Conservation (phyloP, 306 rosid genomes). For the Pyrus bretschneideri region DNA sequence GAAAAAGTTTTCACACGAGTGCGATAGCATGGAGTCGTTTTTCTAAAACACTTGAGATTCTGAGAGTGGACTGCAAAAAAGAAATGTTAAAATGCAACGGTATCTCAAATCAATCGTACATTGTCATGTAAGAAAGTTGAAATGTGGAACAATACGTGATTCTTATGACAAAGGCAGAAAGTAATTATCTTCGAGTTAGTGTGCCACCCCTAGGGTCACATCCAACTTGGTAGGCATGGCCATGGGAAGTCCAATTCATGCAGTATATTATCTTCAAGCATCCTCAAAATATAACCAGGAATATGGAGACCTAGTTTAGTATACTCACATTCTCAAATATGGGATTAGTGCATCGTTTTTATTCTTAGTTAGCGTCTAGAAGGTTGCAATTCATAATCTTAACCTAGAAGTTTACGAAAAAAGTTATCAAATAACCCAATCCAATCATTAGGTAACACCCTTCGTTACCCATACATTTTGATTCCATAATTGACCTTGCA, state of each 20-base stretch:
- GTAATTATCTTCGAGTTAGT: not conserved
- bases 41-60: too few relatives aligned
- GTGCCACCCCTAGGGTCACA: not conserved
- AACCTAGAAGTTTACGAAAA: not conserved
- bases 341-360: not conserved
- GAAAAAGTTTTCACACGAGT: too few relatives aligned
- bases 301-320: not conserved
- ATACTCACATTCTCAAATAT: not conserved
- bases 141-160: too few relatives aligned
- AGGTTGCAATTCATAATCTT: not conserved
- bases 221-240: not conserved
- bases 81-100: too few relatives aligned
- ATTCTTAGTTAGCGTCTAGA: not conserved
- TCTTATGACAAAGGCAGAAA: not conserved
- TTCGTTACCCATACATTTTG: not conserved
- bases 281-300: not conserved
- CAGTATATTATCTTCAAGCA: not conserved
- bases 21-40: too few relatives aligned
- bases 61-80: too few relatives aligned
- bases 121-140: too few relatives aligned
- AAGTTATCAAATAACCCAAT: not conserved
- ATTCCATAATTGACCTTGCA: constrained; percentile 22
- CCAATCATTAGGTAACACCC: not conserved
- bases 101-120: too few relatives aligned
- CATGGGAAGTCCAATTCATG: not conserved